These are phyloP conservation scores for Geotrichum klebahnii DNA, from an alignment of 1,139 yeast genomes.

Conservation along the genomic window DNA sequence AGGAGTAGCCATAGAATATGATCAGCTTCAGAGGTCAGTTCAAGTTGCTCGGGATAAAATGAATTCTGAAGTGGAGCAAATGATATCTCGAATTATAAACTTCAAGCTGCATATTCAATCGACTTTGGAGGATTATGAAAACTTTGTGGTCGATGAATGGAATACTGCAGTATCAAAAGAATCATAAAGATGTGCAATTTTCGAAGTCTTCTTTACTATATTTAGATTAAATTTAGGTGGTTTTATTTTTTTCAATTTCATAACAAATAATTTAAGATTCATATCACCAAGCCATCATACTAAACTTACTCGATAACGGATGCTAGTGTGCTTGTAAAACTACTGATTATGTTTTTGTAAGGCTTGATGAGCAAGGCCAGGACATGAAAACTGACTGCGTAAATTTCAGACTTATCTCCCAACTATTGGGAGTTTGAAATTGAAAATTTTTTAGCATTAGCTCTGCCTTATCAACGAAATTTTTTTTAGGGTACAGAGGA, in stretches of 20 bases:
- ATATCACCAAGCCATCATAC: no score
- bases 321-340: no score
- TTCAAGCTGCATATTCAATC: slow-evolving; percentile 65
- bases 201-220: no score
- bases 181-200: no score
- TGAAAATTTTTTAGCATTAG: not conserved
- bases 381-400: no score
- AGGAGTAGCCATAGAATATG: slow-evolving; percentile 53
- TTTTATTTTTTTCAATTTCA: no score
- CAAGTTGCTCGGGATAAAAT: slow-evolving; percentile 49
- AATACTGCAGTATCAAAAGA: slow-evolving; percentile 26
- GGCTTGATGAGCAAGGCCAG: no score
- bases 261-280: no score
- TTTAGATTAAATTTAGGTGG: no score
- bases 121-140: slow-evolving; percentile 54
- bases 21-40: slow-evolving; percentile 49
- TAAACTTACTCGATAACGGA: no score
- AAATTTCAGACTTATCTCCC: slow-evolving; percentile 10
- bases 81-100: slow-evolving; percentile 56
- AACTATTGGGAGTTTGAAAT: not conserved
- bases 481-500: not conserved
- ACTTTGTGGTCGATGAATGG: slow-evolving; percentile 43
- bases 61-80: slow-evolving; percentile 52
- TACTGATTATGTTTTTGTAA: no score
- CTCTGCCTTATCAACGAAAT: not conserved